Percentiles rank a stretch among this genome's conserved stretches.
These are phyloP conservation scores for Diospyros kaki DNA, from an alignment of 148 eudicot genomes.

Conservation along the genomic window DNA sequence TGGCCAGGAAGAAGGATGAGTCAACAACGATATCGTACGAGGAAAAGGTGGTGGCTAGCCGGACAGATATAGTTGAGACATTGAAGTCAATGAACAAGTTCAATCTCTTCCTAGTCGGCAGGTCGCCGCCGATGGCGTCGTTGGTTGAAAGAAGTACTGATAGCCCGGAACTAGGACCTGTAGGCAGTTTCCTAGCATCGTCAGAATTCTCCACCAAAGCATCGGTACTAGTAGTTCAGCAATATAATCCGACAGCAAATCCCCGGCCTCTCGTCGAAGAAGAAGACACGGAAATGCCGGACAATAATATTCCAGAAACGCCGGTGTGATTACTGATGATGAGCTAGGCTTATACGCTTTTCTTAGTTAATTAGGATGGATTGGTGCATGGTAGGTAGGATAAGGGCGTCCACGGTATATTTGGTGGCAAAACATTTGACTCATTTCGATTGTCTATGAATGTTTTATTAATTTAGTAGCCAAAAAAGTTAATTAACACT, in stretches of 20 bases:
- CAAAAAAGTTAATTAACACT: too few relatives aligned
- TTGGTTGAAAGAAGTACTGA: constrained; percentile 10
- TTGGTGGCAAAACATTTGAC: too few relatives aligned
- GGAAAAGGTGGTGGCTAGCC: constrained; percentile 11
- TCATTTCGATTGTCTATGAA: too few relatives aligned
- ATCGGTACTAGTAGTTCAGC: constrained; percentile 31
- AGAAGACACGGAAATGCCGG: not conserved
- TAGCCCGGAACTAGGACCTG: constrained; percentile 25
- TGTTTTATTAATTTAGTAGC: too few relatives aligned
- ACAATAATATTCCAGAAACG: constrained; percentile 14
- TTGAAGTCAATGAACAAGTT: constrained; percentile 13
- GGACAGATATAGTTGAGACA: not conserved
- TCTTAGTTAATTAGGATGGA: too few relatives aligned
- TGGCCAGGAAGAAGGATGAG: not conserved
- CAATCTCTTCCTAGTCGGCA: constrained; percentile 29
- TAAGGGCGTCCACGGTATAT: too few relatives aligned
- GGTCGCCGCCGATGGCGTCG: constrained; percentile 7
- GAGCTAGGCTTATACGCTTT: too few relatives aligned
- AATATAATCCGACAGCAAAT: constrained; percentile 11
- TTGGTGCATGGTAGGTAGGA: too few relatives aligned
- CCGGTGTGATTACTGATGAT: not conserved
- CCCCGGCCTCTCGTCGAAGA: constrained; percentile 4
- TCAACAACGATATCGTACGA: constrained; percentile 6
- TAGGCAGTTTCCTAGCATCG: constrained; percentile 20
- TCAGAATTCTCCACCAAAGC: constrained; percentile 23